A percentile compares a stretch with the other conserved stretches of the same genome.
Conservation (phyloP, 345 rosid genomes). For the Fremontodendron californicum region DNA sequence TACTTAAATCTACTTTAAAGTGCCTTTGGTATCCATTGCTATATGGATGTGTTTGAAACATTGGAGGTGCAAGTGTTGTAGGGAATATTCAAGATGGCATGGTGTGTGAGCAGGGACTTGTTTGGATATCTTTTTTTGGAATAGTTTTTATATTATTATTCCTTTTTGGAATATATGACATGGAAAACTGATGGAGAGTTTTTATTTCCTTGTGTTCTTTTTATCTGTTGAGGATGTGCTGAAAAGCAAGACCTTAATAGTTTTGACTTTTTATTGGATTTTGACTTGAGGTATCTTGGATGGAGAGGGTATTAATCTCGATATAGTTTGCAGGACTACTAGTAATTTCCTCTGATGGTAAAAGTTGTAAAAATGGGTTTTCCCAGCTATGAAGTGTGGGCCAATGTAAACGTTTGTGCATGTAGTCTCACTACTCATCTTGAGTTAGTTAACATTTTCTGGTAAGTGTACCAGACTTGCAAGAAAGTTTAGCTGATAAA, state of each 20-base stretch:
- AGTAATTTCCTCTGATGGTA: neutral
- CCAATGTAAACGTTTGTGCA: neutral
- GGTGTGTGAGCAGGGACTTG: neutral
- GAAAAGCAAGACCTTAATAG: neutral
- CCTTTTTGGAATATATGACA: neutral
- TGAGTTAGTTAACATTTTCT: neutral
- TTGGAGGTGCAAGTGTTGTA: constrained; percentile 2
- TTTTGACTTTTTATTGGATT: neutral
- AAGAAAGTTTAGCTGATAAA: neutral
- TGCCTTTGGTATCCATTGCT: neutral
- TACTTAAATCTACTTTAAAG: neutral
- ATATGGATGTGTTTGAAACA: neutral
- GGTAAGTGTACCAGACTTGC: neutral
- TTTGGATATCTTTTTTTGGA: neutral
- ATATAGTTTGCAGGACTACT: neutral
- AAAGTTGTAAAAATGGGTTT: neutral
- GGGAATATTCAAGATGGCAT: neutral
- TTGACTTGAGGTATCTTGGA: constrained; percentile 1
- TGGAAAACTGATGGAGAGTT: neutral
- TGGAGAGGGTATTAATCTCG: neutral
- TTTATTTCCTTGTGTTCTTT: neutral
- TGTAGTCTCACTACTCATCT: neutral
- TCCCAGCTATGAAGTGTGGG: neutral
- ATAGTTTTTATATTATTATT: neutral
- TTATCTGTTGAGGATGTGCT: neutral